Percentiles rank a stretch among this genome's conserved stretches.
Conservation (phyloP, 495 filamentous ascomycete genomes). For the Penicillium malachiteum region DNA sequence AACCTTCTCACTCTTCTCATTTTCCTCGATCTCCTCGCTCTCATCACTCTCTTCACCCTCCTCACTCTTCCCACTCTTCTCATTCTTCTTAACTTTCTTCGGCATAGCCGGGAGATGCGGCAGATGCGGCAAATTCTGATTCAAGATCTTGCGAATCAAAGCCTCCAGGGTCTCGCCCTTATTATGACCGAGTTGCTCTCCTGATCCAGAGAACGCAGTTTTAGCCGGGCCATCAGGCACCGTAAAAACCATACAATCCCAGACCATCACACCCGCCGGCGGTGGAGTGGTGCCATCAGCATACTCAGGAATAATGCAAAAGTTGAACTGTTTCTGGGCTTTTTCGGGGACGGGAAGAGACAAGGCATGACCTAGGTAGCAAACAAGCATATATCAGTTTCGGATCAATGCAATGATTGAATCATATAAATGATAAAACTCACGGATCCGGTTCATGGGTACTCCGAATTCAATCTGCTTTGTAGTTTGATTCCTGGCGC, state of each 20-base stretch:
- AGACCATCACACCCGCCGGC: constrained; percentile 31
- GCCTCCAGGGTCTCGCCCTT: constrained; percentile 61
- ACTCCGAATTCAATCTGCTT: constrained; percentile 68
- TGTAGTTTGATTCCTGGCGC: constrained; percentile 63
- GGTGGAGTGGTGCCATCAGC: constrained; percentile 54
- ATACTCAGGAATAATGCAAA: constrained; percentile 72
- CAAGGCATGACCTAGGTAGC: constrained; percentile 63
- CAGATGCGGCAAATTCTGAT: constrained; percentile 51
- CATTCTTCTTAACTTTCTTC: too few relatives aligned
- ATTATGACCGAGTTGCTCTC: constrained; percentile 40
- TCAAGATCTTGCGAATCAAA: constrained; percentile 62
- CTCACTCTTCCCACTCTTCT: too few relatives aligned
- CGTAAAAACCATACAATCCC: constrained; percentile 83
- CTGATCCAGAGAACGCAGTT: constrained; percentile 39
- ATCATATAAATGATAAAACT: constrained; percentile 27
- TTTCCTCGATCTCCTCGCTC: too few relatives aligned
- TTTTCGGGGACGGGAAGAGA: constrained; percentile 92
- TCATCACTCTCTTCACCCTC: too few relatives aligned
- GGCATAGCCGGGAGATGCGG: too few relatives aligned
- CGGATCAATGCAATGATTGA: not conserved
- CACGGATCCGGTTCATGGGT: constrained; percentile 72
- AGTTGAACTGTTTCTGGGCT: constrained; percentile 81
- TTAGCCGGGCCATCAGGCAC: constrained; percentile 73
- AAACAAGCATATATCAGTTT: constrained; percentile 9
- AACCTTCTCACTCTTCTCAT: too few relatives aligned